Base-by-base conservation (phyloP, 108 stramenopile species). In the Nitzschia sp. region DNA sequence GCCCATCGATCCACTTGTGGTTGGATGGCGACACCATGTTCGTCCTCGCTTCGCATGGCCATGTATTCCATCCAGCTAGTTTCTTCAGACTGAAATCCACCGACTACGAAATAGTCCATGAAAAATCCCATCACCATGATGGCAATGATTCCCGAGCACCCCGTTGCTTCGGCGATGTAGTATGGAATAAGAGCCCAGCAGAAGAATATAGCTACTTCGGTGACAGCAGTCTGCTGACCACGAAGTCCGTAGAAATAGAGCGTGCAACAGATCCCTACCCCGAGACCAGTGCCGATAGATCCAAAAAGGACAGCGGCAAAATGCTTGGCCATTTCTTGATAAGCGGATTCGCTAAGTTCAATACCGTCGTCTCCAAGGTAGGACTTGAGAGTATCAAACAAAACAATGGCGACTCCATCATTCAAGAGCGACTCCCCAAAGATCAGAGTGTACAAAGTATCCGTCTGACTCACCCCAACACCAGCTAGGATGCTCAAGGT, bases 341-440 rank as follows among this genome's bases (percentile, higher is more conserved):
- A 66, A 34, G 60, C 50, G 28, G 61, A 4, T 0, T 58, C 58
- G 26, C 74, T 57, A 0, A 59, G 26, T 6, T 77, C 55, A 2
- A 62, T 71, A 66, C 62, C 54, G 8, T 63, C 75, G 33, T 66
- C 68, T 9, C 79, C 76, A 13, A 82, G 60, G 56, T 80, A 73
- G 3, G 52, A 34, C 28, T 73, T 65, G 35, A 86, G 62, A 17
- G 71, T 73, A n/a, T 82, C 81, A 66, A 85, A 85, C 17, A 85
- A 59, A 22, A 78, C 84, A 68, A 85, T 80, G 3, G 96, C 90
- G 34, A 98, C 92, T 13, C 96, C 98, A 73, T 98, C 98, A 69
- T 97, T 98, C 60, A 98, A 71, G n/a, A 98, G 72, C 3, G 80
- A 76, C 78, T 98, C 98, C 6, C 98, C 98, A 76, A 98, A 97